Percentiles rank a stretch among this genome's conserved stretches.
Conservation (phyloP, 257 asterid genomes). For the Plantago major region DNA sequence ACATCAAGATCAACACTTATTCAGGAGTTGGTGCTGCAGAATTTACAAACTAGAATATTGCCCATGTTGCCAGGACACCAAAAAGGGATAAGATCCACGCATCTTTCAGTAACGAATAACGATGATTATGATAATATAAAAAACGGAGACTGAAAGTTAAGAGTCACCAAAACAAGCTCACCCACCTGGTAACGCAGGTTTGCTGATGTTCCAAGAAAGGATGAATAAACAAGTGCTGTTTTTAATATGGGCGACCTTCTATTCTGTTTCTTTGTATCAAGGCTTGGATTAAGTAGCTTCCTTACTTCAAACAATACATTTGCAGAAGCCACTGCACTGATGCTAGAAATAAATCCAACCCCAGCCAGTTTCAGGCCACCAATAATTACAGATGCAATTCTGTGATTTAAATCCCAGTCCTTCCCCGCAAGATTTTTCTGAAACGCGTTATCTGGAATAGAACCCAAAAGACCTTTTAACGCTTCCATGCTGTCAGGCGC, state of each 20-base stretch:
- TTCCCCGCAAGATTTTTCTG: constrained; percentile 71
- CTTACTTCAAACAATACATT: constrained; percentile 49
- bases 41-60: neutral
- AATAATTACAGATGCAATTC: constrained; percentile 76
- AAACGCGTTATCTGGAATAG: constrained; percentile 95
- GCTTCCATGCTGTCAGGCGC: constrained; percentile 60
- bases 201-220: constrained; percentile 88
- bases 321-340: constrained; percentile 92
- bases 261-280: constrained; percentile 36
- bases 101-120: constrained; percentile 9
- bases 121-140: neutral
- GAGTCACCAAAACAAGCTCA: constrained; percentile 14
- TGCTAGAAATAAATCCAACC: constrained; percentile 91
- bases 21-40: constrained; percentile 2
- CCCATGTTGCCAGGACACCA: neutral
- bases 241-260: constrained; percentile 83
- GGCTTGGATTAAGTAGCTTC: constrained; percentile 51
- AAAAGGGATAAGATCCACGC: neutral
- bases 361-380: constrained; percentile 91
- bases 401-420: constrained; percentile 77
- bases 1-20: neutral
- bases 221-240: constrained; percentile 69
- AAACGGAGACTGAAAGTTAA: neutral
- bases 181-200: constrained; percentile 88
- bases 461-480: constrained; percentile 76